Evolutionary conservation across 2,329 filamentous ascomycete genomes (phyloP).

Genomic region (Dactylonectria macrodidyma): DNA sequence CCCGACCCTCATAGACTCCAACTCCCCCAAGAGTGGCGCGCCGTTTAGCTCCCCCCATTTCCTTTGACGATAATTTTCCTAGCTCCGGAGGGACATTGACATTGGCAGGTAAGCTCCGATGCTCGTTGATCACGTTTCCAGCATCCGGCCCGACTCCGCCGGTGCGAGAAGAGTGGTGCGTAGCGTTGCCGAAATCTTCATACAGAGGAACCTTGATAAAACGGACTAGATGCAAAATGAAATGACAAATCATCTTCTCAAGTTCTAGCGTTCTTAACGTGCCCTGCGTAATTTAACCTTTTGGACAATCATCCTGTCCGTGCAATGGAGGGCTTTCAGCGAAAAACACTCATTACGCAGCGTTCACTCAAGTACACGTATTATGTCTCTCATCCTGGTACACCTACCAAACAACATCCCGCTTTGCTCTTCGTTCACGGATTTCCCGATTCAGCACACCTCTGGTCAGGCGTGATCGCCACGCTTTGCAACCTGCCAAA

Average conservation of each 20-base stretch:
- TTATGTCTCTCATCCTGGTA: constrained; percentile 1
- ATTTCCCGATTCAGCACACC: constrained; percentile 30
- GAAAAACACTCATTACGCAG: background rate
- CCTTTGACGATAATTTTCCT: background rate
- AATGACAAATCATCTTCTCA: background rate
- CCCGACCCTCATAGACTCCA: background rate
- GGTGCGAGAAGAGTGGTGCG: background rate
- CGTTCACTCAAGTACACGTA: constrained; percentile 24
- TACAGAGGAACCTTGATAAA: too few species aligned
- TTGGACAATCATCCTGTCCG: background rate
- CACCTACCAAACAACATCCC: constrained; percentile 14
- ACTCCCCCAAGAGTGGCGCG: background rate
- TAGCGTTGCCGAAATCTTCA: too few species aligned
- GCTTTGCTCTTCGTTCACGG: constrained; percentile 32
- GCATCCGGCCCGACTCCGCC: constrained; percentile 2
- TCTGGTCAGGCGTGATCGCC: constrained; percentile 24
- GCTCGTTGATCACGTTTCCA: background rate
- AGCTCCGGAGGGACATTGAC: background rate
- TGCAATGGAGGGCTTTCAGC: constrained; percentile 10
- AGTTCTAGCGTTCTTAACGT: background rate
- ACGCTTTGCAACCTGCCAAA: constrained; percentile 18
- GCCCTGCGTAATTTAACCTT: background rate
- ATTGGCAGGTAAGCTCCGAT: background rate
- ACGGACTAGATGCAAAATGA: too few species aligned
- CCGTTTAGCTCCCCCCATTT: too few species aligned